phyloP scores from a whole-genome alignment of 2,329 filamentous ascomycete genomes.

The Pseudomassariella vexata region DNA sequence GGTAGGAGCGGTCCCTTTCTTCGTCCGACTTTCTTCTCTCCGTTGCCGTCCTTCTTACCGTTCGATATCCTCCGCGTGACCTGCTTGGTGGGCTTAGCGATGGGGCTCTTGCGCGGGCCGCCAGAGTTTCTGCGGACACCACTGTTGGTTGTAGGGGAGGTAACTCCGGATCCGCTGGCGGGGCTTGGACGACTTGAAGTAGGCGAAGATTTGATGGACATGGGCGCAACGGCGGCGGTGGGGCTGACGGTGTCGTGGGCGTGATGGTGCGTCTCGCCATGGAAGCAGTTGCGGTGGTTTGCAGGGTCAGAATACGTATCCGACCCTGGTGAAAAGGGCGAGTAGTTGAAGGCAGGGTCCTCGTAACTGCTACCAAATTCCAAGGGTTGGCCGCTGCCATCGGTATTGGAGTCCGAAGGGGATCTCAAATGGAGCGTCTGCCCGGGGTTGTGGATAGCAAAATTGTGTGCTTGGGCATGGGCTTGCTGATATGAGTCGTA shows the following conservation, averaged over 20 bases:
- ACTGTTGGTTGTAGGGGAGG: slow-evolving; percentile 56
- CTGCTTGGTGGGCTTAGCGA: slow-evolving; percentile 75
- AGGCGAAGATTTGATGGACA: slow-evolving; percentile 61
- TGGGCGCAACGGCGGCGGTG: slow-evolving; percentile 59
- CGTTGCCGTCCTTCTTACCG: slow-evolving; percentile 70
- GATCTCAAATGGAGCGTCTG: slow-evolving; percentile 86
- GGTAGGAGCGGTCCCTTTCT: slow-evolving; percentile 84
- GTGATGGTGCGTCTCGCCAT: slow-evolving; percentile 47
- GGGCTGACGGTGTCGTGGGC: slow-evolving; percentile 59
- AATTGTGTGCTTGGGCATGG: slow-evolving; percentile 42
- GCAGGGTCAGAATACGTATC: slow-evolving; percentile 63
- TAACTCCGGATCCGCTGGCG: slow-evolving; percentile 53
- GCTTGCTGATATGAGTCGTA: slow-evolving; percentile 59
- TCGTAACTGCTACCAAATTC: slow-evolving; percentile 72
- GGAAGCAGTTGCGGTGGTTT: slow-evolving; percentile 57
- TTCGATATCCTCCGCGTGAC: slow-evolving; percentile 74
- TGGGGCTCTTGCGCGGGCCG: slow-evolving; percentile 68
- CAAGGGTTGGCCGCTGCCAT: slow-evolving; percentile 56
- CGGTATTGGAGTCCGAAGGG: slow-evolving; percentile 75
- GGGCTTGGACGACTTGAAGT: slow-evolving; percentile 55
- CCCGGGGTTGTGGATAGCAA: slow-evolving; percentile 83
- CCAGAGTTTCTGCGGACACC: slow-evolving; percentile 59
- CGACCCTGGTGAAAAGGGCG: slow-evolving; percentile 77
- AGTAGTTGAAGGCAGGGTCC: slow-evolving; percentile 68
- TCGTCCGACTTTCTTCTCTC: slow-evolving; percentile 88